Evolutionary conservation across 208 protist species (phyloP), one percentile per base, ranked within the genome.

Genomic region (Naegleria lovaniensis): DNA sequence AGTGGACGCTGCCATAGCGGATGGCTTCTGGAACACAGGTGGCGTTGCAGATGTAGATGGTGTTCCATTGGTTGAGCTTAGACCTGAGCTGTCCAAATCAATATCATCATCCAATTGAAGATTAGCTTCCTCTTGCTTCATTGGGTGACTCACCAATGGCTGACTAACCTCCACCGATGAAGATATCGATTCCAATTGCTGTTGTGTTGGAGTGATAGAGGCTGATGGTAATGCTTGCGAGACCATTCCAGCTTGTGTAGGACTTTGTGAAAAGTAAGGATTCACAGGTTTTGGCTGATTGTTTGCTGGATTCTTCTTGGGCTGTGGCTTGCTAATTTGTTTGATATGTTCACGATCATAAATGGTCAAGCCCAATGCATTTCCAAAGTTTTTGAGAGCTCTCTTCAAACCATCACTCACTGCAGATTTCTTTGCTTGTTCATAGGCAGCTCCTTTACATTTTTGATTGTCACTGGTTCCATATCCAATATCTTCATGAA

Each of bases 401-500:
- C 94, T 92, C 87, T 95, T 95, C 6, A 90, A 88, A 13, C 93
- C 94, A 92, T 95, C 94, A 36, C 93, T 93, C 16, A 95, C 94
- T 76, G 94, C 94, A 38, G 95, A 93, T 84, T 95, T 95, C 86
- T 94, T 95, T 52, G 94, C 92, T 29, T 94, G 59, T 75, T 94
- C 94, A 29, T 95, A 88, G 9, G 94, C 93, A 16, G 36, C 83
- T 55, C 92, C 94, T 91, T 94, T 95, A 52, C 86, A 55, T 89
- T 89, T 89, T 48, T 86, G 89, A 83, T 95, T 88, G 22, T 94
- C 92, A 48, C 51, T 29, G 29, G 51, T 93, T 36, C 94, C 94
- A 91, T 92, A 95, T n/a, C 94, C 94, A 15, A 95, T 90, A 85
- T 95, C 94, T 88, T 92, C 94, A 90, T 94, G 94, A 75, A 91